Conservation (phyloP, 345 rosid genomes). For the Rhodomyrtus tomentosa region DNA sequence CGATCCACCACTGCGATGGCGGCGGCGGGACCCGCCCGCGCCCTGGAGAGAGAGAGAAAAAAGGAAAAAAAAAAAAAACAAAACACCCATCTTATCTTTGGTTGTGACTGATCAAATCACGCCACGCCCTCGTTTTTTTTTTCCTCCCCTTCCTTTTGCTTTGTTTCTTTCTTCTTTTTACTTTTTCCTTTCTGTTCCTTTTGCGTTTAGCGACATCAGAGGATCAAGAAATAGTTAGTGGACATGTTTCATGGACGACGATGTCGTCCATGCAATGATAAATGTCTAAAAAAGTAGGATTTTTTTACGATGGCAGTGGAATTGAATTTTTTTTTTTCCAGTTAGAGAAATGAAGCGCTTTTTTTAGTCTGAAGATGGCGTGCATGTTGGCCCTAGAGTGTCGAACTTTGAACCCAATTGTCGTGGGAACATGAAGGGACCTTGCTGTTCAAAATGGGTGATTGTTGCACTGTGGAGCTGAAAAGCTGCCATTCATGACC, state of each 20-base stretch:
- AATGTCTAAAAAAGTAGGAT: background rate
- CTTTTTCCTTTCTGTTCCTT: background rate
- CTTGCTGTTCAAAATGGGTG: background rate
- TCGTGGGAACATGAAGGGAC: background rate
- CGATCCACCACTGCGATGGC: background rate
- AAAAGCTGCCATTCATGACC: background rate
- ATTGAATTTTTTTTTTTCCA: background rate
- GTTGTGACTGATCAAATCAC: background rate
- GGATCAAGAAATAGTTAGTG: background rate
- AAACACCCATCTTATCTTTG: background rate
- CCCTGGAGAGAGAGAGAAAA: too few species aligned
- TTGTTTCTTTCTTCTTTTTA: too few species aligned
- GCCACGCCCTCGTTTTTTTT: background rate
- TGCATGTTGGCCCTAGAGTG: background rate
- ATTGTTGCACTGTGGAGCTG: background rate
- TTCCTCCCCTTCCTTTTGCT: background rate
- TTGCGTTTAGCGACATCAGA: background rate
- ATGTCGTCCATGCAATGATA: background rate
- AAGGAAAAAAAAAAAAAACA: rapidly evolving
- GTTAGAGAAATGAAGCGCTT: background rate
- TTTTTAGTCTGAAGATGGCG: background rate
- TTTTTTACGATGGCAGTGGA: background rate
- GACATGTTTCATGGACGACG: background rate
- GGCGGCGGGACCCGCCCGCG: background rate
- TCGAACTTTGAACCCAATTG: background rate